Conservation (phyloP, 164 flowering plant species). For the Dillenia turbinata region DNA sequence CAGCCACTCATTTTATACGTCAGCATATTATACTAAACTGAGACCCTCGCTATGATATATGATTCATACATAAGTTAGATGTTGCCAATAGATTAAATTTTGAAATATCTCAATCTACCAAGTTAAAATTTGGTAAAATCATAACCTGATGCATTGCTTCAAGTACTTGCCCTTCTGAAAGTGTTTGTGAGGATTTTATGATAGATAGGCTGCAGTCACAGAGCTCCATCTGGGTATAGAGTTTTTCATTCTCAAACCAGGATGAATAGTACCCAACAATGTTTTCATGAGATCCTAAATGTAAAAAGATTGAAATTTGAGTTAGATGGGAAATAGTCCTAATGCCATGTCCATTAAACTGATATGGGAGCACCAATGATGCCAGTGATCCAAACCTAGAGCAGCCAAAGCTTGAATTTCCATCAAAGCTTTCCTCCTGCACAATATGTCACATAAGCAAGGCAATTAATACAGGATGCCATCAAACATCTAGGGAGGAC, state of each 20-base stretch:
- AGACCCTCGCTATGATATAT: too few relatives aligned
- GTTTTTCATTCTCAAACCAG: conserved; percentile 95
- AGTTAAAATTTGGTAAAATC: too few relatives aligned
- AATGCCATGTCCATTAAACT: neutral
- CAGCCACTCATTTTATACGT: too few relatives aligned
- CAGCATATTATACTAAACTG: too few relatives aligned
- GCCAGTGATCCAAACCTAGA: conserved; percentile 42
- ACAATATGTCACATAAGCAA: conserved; percentile 16
- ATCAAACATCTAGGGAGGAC: neutral
- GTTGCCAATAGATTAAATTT: too few relatives aligned
- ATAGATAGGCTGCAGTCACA: conserved; percentile 76
- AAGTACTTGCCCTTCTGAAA: conserved; percentile 56
- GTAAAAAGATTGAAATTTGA: neutral
- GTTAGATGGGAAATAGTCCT: neutral
- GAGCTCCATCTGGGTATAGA: conserved; percentile 94
- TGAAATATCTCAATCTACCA: too few relatives aligned
- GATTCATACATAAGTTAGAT: too few relatives aligned
- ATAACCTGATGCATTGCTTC: conserved; percentile 65
- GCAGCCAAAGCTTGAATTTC: conserved; percentile 98
- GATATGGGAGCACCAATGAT: neutral
- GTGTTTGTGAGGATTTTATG: conserved; percentile 22
- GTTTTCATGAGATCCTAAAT: conserved; percentile 73
- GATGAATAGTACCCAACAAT: conserved; percentile 77
- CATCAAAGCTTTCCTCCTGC: conserved; percentile 90
- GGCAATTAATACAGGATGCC: neutral